Evolutionary conservation across 768 basidiomycete species (phyloP).

Genomic region (Macrolepiota dolichaula): DNA sequence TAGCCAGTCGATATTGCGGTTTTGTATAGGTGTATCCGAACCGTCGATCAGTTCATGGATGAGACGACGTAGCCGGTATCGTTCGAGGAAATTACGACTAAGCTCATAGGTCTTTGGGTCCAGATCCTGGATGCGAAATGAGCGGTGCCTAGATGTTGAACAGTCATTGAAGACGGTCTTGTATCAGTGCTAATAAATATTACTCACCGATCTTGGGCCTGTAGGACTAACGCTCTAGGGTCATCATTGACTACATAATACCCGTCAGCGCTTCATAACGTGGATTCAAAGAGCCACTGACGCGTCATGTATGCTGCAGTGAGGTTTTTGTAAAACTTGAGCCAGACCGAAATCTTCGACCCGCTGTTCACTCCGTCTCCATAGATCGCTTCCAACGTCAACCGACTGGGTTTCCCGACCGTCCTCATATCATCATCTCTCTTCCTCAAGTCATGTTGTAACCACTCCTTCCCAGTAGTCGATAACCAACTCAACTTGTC

Average conservation of each 20-base stretch:
- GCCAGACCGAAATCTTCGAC: slow-evolving; percentile 32
- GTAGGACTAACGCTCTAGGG: slow-evolving; percentile 4
- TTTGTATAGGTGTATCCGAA: slow-evolving; percentile 25
- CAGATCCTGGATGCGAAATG: slow-evolving; percentile 44
- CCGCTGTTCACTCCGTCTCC: slow-evolving; percentile 20
- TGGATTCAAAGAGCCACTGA: slow-evolving; percentile 16
- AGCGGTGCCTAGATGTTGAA: slow-evolving; percentile 29
- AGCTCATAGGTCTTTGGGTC: slow-evolving; percentile 36
- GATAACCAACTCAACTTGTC: slow-evolving; percentile 47
- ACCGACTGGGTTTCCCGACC: slow-evolving; percentile 16
- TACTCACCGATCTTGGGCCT: slow-evolving; percentile 20
- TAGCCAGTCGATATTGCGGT: slow-evolving; percentile 50
- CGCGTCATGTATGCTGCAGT: slow-evolving; percentile 38
- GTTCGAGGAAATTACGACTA: slow-evolving; percentile 49
- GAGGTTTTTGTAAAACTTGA: slow-evolving; percentile 39
- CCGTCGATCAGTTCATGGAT: slow-evolving; percentile 44
- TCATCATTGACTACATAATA: slow-evolving; percentile 13
- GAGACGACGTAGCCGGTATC: slow-evolving; percentile 44
- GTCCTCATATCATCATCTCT: slow-evolving; percentile 30
- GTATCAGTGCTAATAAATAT: not conserved
- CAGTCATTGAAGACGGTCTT: not conserved
- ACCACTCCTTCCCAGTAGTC: slow-evolving; percentile 31
- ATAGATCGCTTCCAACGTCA: slow-evolving; percentile 37
- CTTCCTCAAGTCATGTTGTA: slow-evolving; percentile 43
- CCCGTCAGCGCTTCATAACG: not conserved